Percentiles rank a stretch among this genome's conserved stretches.
These are phyloP conservation scores for Nicotiana paniculata DNA, from an alignment of 257 asterid genomes.

Conservation along the genomic window DNA sequence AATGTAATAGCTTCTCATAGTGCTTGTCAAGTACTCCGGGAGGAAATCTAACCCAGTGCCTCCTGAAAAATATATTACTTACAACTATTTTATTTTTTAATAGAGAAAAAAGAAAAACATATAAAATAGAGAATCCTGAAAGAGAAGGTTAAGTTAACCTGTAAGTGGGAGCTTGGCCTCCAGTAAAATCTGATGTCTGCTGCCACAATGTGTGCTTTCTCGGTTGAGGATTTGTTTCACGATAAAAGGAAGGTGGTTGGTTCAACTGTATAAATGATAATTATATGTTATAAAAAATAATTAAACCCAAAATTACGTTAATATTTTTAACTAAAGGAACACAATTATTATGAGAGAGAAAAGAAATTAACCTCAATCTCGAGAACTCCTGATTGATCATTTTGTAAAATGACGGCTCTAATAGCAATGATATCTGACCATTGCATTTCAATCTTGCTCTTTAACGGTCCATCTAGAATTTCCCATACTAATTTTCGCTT, in stretches of 20 bases:
- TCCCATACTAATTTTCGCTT: slow-evolving; percentile 76
- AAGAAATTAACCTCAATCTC: slow-evolving; percentile 51
- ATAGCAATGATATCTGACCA: slow-evolving; percentile 66
- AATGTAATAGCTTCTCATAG: slow-evolving; percentile 43
- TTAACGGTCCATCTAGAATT: slow-evolving; percentile 51
- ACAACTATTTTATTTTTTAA: too few relatives aligned
- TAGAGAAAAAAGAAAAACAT: too few relatives aligned
- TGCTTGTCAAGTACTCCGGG: slow-evolving; percentile 47
- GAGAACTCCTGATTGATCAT: slow-evolving; percentile 28
- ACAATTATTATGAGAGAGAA: not conserved
- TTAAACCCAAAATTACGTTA: not conserved
- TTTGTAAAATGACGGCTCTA: slow-evolving; percentile 22
- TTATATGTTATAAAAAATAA: not conserved
- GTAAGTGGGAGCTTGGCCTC: slow-evolving; percentile 58
- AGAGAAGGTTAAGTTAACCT: slow-evolving; percentile 25
- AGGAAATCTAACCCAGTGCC: slow-evolving; percentile 41
- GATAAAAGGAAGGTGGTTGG: slow-evolving; percentile 46
- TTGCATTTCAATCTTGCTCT: slow-evolving; percentile 66
- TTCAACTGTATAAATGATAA: slow-evolving; percentile 33
- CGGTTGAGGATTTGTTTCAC: slow-evolving; percentile 60
- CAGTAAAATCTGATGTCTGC: slow-evolving; percentile 51
- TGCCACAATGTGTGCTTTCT: slow-evolving; percentile 74
- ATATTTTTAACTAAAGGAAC: not conserved
- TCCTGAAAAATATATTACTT: slow-evolving; percentile 26
- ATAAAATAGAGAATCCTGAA: not conserved